Evolutionary conservation across 371 early-diverging fungal genomes (phyloP).

Genomic region (Coemansia sp.): DNA sequence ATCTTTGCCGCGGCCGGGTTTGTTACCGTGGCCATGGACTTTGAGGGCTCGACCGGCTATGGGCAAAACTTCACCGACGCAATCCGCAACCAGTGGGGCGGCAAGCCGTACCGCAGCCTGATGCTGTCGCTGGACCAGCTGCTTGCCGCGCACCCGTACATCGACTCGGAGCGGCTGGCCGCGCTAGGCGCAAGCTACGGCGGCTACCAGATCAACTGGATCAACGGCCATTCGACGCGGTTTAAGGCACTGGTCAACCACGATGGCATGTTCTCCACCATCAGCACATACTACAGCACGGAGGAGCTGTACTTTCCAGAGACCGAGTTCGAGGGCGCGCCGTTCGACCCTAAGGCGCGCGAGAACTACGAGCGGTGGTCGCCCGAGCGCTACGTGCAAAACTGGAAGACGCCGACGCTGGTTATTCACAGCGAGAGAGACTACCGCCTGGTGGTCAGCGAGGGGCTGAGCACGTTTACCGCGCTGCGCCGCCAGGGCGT

Average conservation of each 20-base stretch:
- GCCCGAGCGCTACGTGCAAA: conserved; percentile 34
- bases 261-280: conserved; percentile 74
- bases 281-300: conserved; percentile 65
- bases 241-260: conserved; percentile 77
- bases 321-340: conserved; percentile 52
- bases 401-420: conserved; percentile 77
- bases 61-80: conserved; percentile 76
- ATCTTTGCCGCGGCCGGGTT: conserved; percentile 75
- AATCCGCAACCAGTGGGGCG: conserved; percentile 77
- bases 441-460: conserved; percentile 66
- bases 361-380: conserved; percentile 48
- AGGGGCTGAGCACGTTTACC: conserved; percentile 76
- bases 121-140: conserved; percentile 73
- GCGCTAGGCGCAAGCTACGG: conserved; percentile 84
- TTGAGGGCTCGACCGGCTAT: conserved; percentile 82
- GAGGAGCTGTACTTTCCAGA: conserved; percentile 83
- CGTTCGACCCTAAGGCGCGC: conserved; percentile 59
- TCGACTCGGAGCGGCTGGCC: conserved; percentile 63
- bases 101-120: conserved; percentile 71
- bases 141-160: conserved; percentile 58
- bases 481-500: conserved; percentile 74
- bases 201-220: conserved; percentile 84
- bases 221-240: conserved; percentile 64
- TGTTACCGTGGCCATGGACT: conserved; percentile 75
- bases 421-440: conserved; percentile 72